Evolutionary conservation across 2,329 filamentous ascomycete species (phyloP).

Genomic region (Penicillium sp.): DNA sequence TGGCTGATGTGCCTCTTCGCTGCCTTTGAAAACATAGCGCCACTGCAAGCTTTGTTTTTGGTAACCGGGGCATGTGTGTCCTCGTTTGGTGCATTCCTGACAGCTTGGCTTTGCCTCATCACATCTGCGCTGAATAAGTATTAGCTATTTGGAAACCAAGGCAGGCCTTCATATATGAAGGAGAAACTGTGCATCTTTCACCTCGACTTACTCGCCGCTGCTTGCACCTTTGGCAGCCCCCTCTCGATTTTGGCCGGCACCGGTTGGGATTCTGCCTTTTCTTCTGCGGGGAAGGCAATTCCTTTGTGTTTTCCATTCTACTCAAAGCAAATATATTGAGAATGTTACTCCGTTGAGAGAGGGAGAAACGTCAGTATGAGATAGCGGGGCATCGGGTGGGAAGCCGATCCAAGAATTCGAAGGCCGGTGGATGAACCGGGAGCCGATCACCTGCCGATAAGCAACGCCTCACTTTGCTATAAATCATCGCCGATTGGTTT

Average conservation of each 20-base stretch:
- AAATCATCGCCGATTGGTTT: not conserved
- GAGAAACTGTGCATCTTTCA: conserved; percentile 10
- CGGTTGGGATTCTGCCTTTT: conserved; percentile 22
- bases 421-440: conserved; percentile 1
- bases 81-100: conserved; percentile 18
- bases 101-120: conserved; percentile 23
- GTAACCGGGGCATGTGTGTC: conserved; percentile 19
- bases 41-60: conserved; percentile 20
- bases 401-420: not conserved
- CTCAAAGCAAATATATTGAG: not conserved
- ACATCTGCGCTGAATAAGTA: conserved; percentile 17
- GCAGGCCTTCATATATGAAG: not conserved
- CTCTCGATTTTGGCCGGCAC: conserved; percentile 21
- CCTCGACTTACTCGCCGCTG: conserved; percentile 23
- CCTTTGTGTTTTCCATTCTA: conserved; percentile 1
- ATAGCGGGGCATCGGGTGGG: not conserved
- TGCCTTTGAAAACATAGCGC: conserved; percentile 20
- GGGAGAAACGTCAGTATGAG: not conserved
- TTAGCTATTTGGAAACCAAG: not conserved
- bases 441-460: conserved; percentile 9
- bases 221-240: conserved; percentile 22
- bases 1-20: not conserved
- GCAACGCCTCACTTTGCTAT: not conserved
- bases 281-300: conserved; percentile 5
- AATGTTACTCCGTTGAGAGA: not conserved